A percentile compares a stretch with the other conserved stretches of the same genome.
These are phyloP conservation scores for Neophaeococcomyces mojaviensis DNA, from an alignment of 2,329 filamentous ascomycete species.

Conservation along the genomic window DNA sequence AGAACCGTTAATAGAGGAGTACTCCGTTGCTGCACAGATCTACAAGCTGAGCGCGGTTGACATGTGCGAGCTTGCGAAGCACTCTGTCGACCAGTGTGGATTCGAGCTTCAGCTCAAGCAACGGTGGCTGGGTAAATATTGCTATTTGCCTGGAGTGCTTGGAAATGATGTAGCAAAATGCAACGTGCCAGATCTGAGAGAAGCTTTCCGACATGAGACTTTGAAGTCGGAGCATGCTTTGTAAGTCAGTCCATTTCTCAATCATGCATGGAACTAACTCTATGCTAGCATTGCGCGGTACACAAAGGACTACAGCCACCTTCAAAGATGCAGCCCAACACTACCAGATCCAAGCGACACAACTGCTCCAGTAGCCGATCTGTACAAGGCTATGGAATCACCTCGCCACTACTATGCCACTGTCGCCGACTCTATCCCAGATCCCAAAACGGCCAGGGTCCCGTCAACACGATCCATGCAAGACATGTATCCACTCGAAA, in stretches of 20 bases:
- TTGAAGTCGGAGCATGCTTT: conserved; percentile 74
- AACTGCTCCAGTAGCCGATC: conserved; percentile 15
- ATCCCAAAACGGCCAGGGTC: conserved; percentile 17
- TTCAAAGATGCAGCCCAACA: conserved; percentile 20
- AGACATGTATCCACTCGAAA: conserved; percentile 4
- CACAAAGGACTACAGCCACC: conserved; percentile 22
- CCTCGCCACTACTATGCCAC: conserved; percentile 22
- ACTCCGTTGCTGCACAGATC: conserved; percentile 94
- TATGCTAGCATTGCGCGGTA: conserved; percentile 19
- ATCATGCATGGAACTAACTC: not conserved
- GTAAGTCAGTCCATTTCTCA: conserved; percentile 42
- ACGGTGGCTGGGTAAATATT: conserved; percentile 79
- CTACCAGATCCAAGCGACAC: conserved; percentile 17
- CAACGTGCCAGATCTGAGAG: conserved; percentile 87
- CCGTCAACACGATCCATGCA: conserved; percentile 13
- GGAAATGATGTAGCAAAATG: conserved; percentile 94
- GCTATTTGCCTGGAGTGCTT: conserved; percentile 65
- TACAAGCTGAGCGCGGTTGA: conserved; percentile 96
- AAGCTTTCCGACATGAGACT: conserved; percentile 83
- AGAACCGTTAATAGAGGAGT: conserved; percentile 95
- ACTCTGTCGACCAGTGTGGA: conserved; percentile 89
- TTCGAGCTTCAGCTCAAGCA: conserved; percentile 86
- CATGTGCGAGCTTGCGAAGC: conserved; percentile 97
- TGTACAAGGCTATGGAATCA: conserved; percentile 18
- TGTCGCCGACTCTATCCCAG: conserved; percentile 19